A percentile compares a stretch with the other conserved stretches of the same genome.
Conservation (phyloP, 164 flowering plant genomes). For the Brasenia schreberi region DNA sequence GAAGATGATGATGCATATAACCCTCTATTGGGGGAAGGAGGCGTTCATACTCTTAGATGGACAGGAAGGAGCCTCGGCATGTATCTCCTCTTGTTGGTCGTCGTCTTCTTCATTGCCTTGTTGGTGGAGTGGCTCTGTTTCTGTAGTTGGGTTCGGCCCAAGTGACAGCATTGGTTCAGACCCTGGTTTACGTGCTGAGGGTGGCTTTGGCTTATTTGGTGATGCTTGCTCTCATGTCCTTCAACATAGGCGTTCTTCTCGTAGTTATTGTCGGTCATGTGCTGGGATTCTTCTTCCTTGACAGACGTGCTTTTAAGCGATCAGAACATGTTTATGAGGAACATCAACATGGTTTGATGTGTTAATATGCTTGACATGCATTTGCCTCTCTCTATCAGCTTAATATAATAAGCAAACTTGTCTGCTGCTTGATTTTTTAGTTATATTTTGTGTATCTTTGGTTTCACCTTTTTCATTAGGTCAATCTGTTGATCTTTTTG, state of each 20-base stretch:
- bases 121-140: slow-evolving; percentile 25
- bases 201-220: slow-evolving; percentile 25
- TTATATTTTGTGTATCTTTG: no score
- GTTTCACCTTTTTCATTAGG: no score
- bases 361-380: no score
- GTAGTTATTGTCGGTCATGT: slow-evolving; percentile 22
- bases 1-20: slow-evolving; percentile 28
- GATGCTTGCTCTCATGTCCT: slow-evolving; percentile 30
- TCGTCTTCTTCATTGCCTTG: slow-evolving; percentile 21
- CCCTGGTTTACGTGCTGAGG: slow-evolving; percentile 4
- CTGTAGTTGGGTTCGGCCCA: slow-evolving; percentile 8
- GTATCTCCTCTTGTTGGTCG: slow-evolving; percentile 27
- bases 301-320: slow-evolving; percentile 1
- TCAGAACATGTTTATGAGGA: not conserved
- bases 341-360: not conserved
- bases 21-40: slow-evolving; percentile 40
- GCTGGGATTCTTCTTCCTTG: slow-evolving; percentile 9
- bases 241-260: slow-evolving; percentile 16
- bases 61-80: slow-evolving; percentile 26
- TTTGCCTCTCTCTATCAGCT: no score
- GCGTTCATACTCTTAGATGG: slow-evolving; percentile 37
- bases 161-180: slow-evolving; percentile 11
- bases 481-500: no score
- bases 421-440: no score
- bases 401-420: no score